These are phyloP conservation scores for Rehmannia glutinosa DNA, from an alignment of 257 asterid genomes.

Conservation along the genomic window DNA sequence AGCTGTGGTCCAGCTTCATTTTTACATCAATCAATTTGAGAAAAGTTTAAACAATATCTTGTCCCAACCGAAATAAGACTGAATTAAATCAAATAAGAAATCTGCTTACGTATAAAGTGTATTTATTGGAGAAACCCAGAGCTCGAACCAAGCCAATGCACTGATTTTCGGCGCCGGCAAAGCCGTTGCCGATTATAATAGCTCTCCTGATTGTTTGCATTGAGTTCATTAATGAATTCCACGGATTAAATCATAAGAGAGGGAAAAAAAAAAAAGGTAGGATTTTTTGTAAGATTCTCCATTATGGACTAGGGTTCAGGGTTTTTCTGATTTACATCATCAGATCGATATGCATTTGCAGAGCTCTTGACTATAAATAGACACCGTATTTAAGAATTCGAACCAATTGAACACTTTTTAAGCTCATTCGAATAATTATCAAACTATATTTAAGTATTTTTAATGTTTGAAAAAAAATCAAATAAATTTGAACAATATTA, in stretches of 20 bases:
- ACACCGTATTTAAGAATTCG: too few species aligned
- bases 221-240: slow-evolving; percentile 12
- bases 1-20: background rate
- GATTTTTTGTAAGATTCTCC: too few species aligned
- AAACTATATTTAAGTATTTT: too few species aligned
- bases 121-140: slow-evolving; percentile 49
- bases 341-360: too few species aligned
- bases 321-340: background rate
- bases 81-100: background rate
- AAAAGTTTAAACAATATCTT: background rate
- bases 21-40: background rate
- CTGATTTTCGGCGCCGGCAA: slow-evolving; percentile 83
- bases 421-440: too few species aligned
- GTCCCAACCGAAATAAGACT: background rate
- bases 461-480: too few species aligned
- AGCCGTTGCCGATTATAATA: slow-evolving; percentile 70
- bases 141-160: slow-evolving; percentile 80
- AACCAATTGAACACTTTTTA: too few species aligned
- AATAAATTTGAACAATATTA: too few species aligned
- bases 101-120: slow-evolving; percentile 47
- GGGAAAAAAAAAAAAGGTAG: too few species aligned
- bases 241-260: too few species aligned
- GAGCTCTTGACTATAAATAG: too few species aligned
- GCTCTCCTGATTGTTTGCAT: slow-evolving; percentile 67
- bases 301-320: background rate